These are phyloP conservation scores for Nicotiana attenuata DNA, from an alignment of 257 asterid species.

Conservation along the genomic window DNA sequence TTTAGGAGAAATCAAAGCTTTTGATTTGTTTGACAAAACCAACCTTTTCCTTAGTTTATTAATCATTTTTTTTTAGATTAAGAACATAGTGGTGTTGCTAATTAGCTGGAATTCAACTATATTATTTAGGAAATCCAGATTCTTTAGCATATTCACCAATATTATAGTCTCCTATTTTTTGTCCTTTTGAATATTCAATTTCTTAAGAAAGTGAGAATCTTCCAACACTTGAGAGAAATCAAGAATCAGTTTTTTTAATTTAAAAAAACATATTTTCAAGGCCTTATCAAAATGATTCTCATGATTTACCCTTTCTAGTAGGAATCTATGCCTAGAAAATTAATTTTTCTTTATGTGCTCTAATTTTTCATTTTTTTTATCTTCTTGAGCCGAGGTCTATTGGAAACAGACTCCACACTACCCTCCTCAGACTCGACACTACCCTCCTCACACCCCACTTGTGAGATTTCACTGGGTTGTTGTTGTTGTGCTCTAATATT, in stretches of 20 bases:
- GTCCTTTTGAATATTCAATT: background rate
- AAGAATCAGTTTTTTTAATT: background rate
- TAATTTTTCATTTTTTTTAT: background rate
- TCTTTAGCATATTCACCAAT: background rate
- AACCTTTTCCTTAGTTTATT: too few relatives aligned
- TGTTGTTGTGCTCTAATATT: background rate
- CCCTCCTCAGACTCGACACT: too few relatives aligned
- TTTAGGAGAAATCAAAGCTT: too few relatives aligned
- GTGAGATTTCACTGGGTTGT: too few relatives aligned
- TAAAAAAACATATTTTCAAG: too few relatives aligned
- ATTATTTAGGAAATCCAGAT: background rate
- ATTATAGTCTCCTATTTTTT: background rate
- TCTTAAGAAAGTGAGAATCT: background rate
- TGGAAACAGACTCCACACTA: too few relatives aligned
- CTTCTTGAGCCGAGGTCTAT: too few relatives aligned
- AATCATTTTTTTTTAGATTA: too few relatives aligned
- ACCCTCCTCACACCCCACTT: too few relatives aligned
- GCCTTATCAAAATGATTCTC: background rate
- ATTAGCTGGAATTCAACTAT: background rate
- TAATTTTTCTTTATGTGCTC: background rate
- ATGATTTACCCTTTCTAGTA: background rate
- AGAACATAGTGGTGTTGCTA: background rate
- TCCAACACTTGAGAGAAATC: background rate
- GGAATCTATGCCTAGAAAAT: background rate
- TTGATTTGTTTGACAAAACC: too few relatives aligned